phyloP scores from a whole-genome alignment of 1,139 yeast species.

The Protomyces inundatus region DNA sequence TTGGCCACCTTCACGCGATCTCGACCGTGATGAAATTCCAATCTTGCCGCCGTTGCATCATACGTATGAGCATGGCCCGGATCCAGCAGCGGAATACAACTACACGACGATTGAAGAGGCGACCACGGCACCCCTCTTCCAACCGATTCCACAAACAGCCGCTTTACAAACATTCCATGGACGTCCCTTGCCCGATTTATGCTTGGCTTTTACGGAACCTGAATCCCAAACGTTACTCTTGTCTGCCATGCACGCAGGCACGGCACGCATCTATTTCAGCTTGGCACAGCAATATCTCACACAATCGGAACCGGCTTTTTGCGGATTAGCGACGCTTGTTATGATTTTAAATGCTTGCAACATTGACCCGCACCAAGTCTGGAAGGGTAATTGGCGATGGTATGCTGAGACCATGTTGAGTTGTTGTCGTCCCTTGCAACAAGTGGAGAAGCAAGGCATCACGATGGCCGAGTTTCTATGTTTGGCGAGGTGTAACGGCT shows the following conservation, averaged over 20 bases:
- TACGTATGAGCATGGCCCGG: no score
- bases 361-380: constrained; percentile 14
- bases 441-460: constrained; percentile 10
- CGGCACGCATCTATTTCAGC: constrained; percentile 8
- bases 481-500: constrained; percentile 13
- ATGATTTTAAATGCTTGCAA: constrained; percentile 15
- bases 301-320: constrained; percentile 21
- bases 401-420: constrained; percentile 14
- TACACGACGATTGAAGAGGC: no score
- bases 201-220: constrained; percentile 1
- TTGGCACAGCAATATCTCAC: constrained; percentile 19
- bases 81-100: no score
- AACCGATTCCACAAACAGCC: no score
- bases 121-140: no score
- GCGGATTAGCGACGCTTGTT: constrained; percentile 23
- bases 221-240: not conserved
- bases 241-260: constrained; percentile 1
- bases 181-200: constrained; percentile 1
- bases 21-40: no score
- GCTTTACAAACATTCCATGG: not conserved
- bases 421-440: constrained; percentile 13
- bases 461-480: constrained; percentile 20
- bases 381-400: constrained; percentile 26
- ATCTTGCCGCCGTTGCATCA: no score
- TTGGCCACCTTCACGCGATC: no score